Conservation (phyloP, 805 yeast species). For the Pichia nanzhaoensis region DNA sequence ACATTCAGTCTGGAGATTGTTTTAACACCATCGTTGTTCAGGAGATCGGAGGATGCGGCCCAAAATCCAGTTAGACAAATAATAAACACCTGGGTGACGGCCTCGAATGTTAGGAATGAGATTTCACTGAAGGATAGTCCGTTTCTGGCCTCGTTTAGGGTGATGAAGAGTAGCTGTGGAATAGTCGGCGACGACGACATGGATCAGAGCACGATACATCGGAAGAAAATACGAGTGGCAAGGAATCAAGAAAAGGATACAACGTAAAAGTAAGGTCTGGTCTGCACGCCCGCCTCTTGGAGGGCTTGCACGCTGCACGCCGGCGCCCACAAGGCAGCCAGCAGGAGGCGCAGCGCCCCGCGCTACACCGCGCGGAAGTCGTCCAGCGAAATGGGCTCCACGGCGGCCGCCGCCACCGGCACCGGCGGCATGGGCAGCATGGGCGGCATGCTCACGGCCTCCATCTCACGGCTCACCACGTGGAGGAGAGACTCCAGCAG, state of each 20-base stretch:
- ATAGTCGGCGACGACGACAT: constrained; percentile 1
- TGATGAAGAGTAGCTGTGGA: constrained; percentile 5
- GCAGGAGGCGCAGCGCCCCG: too few species aligned
- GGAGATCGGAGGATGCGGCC: constrained; percentile 68
- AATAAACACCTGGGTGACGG: constrained; percentile 83
- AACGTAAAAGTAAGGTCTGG: not conserved
- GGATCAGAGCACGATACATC: too few species aligned
- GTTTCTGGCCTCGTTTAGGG: constrained; percentile 5
- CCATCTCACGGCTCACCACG: not conserved
- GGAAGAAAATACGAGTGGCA: too few species aligned
- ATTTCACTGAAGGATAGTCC: constrained; percentile 29
- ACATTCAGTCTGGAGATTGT: constrained; percentile 74
- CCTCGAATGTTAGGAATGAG: constrained; percentile 76
- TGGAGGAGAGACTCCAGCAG: constrained; percentile 1
- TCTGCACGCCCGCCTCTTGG: too few species aligned
- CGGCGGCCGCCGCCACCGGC: not conserved
- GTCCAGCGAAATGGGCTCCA: constrained; percentile 1
- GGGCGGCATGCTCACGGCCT: too few species aligned
- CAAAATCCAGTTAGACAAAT: constrained; percentile 82
- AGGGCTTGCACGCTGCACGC: too few species aligned
- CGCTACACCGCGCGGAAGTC: too few species aligned
- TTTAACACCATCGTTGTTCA: constrained; percentile 71
- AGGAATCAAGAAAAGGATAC: not conserved
- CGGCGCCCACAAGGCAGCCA: too few species aligned
- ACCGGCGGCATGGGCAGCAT: not conserved